Evolutionary conservation across 176 grass and related monocot genomes (phyloP), one percentile per base, ranked within the genome.

Genomic region (Miscanthus lutarioriparius): DNA sequence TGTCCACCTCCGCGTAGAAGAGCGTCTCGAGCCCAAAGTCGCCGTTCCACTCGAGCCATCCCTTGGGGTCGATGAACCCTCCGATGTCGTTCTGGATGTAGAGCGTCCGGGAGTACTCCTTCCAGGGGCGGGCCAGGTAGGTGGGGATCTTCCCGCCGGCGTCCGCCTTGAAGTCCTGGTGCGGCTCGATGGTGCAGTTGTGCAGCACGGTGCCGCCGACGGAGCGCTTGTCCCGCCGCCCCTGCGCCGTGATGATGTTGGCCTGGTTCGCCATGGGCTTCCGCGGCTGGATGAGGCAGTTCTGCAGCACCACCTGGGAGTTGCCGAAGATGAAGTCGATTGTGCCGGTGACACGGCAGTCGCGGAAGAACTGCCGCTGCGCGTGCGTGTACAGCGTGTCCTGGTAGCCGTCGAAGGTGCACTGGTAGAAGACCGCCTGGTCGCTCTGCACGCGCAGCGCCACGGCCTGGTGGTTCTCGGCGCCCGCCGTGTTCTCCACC

Each of bases 111-210:
- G 96, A 98, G 85, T 86, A 98, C 36, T 90, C 85, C 89, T 92
- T 98, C 96, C 96, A 98, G 0, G 96, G 96, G 8, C 96, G 70
- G 2, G 93, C 93, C 8, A 98, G 91, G 93, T 95, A 98, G 5
- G 84, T 91, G 17, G 23, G 22, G 38, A 91, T 84, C 85, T 69
- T 90, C 35, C 71, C 86, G 8, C 53, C 74, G 23, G 84, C 71
- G 10, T 38, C 43, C 1, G 75, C 51, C 53, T 63, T 67, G 58
- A 90, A 89, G 26, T 85, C 64, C 7, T 85, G 64, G 80, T 98
- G 93, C 7, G 96, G 68, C 40, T 78, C 83, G 27, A 95, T 77
- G 16, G 93, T 98, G 93, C 91, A 94, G 87, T 95, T 98, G 67
- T 94, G 91, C 74, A 98, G 53, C 11, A 95, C 27, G 58, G 85